phyloP scores from a whole-genome alignment of 768 basidiomycete genomes.

The Punctularia strigosozonata region DNA sequence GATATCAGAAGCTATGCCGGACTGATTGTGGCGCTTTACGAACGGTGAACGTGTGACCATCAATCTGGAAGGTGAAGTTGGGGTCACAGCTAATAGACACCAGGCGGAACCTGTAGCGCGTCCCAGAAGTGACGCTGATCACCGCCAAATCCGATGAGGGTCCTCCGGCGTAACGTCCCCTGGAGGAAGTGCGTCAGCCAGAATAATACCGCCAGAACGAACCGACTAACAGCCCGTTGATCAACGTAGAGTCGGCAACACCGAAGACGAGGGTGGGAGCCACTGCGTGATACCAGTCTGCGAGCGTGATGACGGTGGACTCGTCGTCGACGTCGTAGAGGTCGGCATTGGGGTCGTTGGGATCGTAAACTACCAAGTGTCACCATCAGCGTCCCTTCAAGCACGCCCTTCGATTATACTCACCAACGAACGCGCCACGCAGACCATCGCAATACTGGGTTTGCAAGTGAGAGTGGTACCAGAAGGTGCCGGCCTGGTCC shows the following conservation, averaged over 20 bases:
- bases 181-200: no score
- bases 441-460: constrained; percentile 47
- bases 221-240: constrained; percentile 34
- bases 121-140: not conserved
- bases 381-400: no score
- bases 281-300: constrained; percentile 27
- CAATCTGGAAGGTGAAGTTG: constrained; percentile 26
- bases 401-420: no score
- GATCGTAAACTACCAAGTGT: constrained; percentile 26
- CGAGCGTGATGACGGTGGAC: constrained; percentile 28
- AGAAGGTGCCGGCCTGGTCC: constrained; percentile 27
- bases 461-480: constrained; percentile 35
- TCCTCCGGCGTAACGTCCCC: not conserved
- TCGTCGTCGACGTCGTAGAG: constrained; percentile 38
- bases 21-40: no score
- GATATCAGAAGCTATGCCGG: no score
- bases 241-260: constrained; percentile 26
- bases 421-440: no score
- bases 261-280: constrained; percentile 1
- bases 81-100: constrained; percentile 17
- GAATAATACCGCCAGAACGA: no score
- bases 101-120: constrained; percentile 10
- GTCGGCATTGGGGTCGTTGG: constrained; percentile 23
- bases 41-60: constrained; percentile 27
- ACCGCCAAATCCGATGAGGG: not conserved